Base-by-base conservation (phyloP, 2,329 filamentous ascomycete genomes). In the Trichoderma breve region DNA sequence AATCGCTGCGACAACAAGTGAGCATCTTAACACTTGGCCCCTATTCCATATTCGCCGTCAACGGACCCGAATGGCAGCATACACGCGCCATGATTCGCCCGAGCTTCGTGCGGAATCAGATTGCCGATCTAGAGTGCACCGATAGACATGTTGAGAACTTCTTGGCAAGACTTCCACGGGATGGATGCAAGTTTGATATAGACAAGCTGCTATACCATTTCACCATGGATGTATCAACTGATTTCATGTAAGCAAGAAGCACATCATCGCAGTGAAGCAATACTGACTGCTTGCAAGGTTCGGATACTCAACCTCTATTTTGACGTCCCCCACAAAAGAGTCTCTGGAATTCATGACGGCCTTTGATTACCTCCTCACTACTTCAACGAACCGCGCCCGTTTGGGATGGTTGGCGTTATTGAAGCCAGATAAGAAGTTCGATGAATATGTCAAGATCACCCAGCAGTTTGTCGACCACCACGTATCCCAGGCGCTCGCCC, bases 91-190 rank as follows among this genome's bases (percentile, higher is more conserved):
- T 88, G 75, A 82, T 90, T 24, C 81, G 86, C 18, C 88, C 88
- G 0, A 84, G 85, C 74, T 89, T 89, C 73, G 83, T 84, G 21
- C 81, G 85, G 21, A 83, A 86, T 72, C 86, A 88, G 78, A 83
- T 88, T 43, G 89, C 91, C 43, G 91, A 95, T 78, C 84, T 95
- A 28, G 84, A 89, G 47, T 89, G 90, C 60, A 90, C 94, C 75
- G 92, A 95, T 77, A 83, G 85, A 21, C 92, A 95, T 78, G 85
- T 93, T 14, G 83, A 87, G 70, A 84, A 88, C 51, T 82, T 91
- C 57, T 81, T 94, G 66, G 81, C 87, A 34, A 84, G 85, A 6
- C 85, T 94, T 5, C 90, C 90, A 0, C 79, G 77, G 14, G 84
- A 90, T 76, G 85, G 88, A 63, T 79, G 80, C 2, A 83, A 81